Evolutionary conservation across 768 basidiomycete genomes (phyloP), one percentile per base, ranked within the genome.

Genomic region (Antrodiella citrinella): DNA sequence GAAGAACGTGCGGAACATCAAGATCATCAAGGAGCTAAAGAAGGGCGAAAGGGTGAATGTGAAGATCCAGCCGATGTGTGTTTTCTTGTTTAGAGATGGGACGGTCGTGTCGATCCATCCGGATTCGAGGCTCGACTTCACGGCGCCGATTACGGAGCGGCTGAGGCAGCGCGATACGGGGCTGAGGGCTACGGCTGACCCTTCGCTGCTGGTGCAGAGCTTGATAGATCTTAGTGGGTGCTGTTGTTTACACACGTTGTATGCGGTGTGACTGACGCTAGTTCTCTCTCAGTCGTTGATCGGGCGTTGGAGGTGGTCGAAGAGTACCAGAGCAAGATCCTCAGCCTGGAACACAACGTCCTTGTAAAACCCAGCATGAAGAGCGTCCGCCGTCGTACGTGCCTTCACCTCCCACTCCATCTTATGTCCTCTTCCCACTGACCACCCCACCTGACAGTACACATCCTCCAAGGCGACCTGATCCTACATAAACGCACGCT

Each of bases 401-500:
- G 19, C 24, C 25, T 26, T 46, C n/a, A n/a, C n/a, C n/a, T 13
- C 43, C 30, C 30, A 7, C 30, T 35, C 21, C 15, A 44, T 15
- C 11, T 45, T 24, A 42, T 15, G n/a, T 56, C 22, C 35, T 21
- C 44, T 21, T 10, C 10, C 18, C 21, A 43, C 40, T 40, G 18
- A 18, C 23, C 13, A 19, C 20, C 26, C 13, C 38, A 7, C 22
- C 26, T 12, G 21, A 12, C 53, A 85, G 84, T 90, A 40, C 86
- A 88, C 57, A 84, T 90, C 50, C 71, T 87, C 18, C 82, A 81
- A 40, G 85, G 83, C 13, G 85, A 90, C 57, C 72, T 90, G 3
- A 81, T 80, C 50, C 66, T 86, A 44, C 82, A 84, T 62, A 86
- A 85, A 59, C 77, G 84, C 18, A 85, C 85, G 2, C 71, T 87